Base-by-base conservation (phyloP, 148 eudicot species). In the Amaranthus palmeri region DNA sequence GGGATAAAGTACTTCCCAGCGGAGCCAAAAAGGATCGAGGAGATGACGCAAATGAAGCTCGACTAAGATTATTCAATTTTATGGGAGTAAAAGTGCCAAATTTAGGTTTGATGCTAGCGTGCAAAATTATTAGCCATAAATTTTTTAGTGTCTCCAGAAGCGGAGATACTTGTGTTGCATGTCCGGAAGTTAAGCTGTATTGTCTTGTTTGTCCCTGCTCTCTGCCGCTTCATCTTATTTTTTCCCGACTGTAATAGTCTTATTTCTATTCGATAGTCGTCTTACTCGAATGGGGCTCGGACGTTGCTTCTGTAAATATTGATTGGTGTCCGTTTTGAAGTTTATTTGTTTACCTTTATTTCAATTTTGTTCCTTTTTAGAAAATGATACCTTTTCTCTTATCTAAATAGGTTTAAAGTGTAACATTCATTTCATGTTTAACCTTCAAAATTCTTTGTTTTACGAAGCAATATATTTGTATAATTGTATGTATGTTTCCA, bases 1-100 rank as follows among this genome's bases (percentile, higher is more conserved):
- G 98, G 98, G 61, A 88, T 95, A 53, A 95, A 95, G 75, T 95
- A 95, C 84, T 95, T 95, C 74, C 98, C 98, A 13, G 96, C 96
- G 48, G 96, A 88, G 73, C 97, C 97, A 12, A 80, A 83, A 95
- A 91, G 71, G 86, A 68, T 49, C 85, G 73, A 74, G 91, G 89
- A 66, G 87, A 82, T 53, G 79, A 77, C 69, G 72, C 71, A 56
- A 25, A 65, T 83, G 72, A 95, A 91, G 77, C 79, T 88, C 59
- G 91, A 89, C 52, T 83, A 78, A 42, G n/a, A 47, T 7, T 50
- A 60, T 59, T 41, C 45, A 4, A 48, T 62, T 68, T 73, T 68
- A 60, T 54, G 57, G 60, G 54, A 73, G 50, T 47, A 73, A 63
- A 59, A 55, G 36, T n/a, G 49, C 13, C 64, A 13, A 51, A 36